Evolutionary conservation across 2,329 filamentous ascomycete species (phyloP).

Genomic region (Pseudogymnoascus sp.): DNA sequence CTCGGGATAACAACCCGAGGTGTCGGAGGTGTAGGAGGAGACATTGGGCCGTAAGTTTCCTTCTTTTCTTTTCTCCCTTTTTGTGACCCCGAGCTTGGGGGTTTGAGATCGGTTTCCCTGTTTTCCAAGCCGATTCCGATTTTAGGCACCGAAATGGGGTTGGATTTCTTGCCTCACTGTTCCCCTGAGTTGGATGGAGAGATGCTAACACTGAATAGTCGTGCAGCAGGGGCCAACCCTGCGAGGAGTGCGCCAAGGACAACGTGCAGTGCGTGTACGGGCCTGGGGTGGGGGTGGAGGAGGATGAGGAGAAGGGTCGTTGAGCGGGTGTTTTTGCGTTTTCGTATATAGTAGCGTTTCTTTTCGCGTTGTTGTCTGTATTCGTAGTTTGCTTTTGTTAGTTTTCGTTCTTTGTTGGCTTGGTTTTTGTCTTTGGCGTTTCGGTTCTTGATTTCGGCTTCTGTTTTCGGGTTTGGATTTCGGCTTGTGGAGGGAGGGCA

Average conservation of each 20-base stretch:
- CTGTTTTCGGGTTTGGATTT: neutral
- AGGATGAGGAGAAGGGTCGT: neutral
- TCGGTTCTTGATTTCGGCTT: neutral
- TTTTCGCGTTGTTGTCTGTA: neutral
- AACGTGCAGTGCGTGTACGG: neutral
- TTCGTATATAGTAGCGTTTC: neutral
- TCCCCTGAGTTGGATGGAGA: neutral
- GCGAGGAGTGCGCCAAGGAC: neutral
- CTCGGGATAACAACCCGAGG: neutral
- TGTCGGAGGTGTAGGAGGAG: neutral
- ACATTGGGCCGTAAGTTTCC: neutral
- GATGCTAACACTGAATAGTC: neutral
- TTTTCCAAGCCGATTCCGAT: neutral
- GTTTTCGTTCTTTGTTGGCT: neutral
- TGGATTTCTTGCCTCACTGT: neutral
- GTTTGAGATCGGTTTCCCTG: neutral
- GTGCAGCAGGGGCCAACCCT: slow-evolving; percentile 2
- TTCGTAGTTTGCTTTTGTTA: neutral
- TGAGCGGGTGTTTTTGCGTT: neutral
- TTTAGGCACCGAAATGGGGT: neutral
- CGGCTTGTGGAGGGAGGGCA: neutral
- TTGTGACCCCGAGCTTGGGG: no score
- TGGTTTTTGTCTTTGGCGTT: neutral
- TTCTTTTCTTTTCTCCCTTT: no score
- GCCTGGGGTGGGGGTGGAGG: neutral